phyloP scores from a whole-genome alignment of 495 filamentous ascomycete genomes.

The Penicillium bovifimosum region DNA sequence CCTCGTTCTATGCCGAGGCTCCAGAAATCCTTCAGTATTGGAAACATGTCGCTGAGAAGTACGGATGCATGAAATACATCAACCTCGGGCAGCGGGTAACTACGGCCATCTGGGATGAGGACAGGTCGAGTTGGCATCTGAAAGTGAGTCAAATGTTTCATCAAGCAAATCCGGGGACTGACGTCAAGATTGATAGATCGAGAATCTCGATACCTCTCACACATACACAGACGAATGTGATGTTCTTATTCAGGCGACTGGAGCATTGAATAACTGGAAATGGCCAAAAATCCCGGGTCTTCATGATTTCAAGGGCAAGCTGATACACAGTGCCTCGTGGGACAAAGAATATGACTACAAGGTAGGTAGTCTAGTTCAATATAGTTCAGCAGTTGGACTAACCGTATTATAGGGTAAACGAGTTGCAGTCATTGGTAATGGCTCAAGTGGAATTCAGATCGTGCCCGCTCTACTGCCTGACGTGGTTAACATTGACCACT shows the following conservation, averaged over 20 bases:
- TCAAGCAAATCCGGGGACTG: too few relatives aligned
- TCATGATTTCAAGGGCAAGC: constrained; percentile 46
- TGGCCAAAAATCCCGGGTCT: constrained; percentile 54
- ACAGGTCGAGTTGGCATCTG: constrained; percentile 39
- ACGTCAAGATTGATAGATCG: too few relatives aligned
- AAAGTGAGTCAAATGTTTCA: constrained; percentile 17
- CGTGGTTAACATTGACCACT: constrained; percentile 43
- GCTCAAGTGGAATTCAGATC: constrained; percentile 51
- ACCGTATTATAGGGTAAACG: constrained; percentile 33
- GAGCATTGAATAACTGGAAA: constrained; percentile 50
- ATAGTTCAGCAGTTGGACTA: constrained; percentile 7
- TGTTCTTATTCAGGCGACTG: constrained; percentile 25
- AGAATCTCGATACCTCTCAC: too few relatives aligned
- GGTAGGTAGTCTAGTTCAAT: constrained; percentile 8
- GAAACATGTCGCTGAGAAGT: constrained; percentile 37
- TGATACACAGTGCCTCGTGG: constrained; percentile 53
- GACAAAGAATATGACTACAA: constrained; percentile 34
- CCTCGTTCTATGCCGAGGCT: constrained; percentile 51
- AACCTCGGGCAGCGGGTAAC: too few relatives aligned
- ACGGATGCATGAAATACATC: constrained; percentile 5
- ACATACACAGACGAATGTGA: too few relatives aligned
- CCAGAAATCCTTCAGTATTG: constrained; percentile 57
- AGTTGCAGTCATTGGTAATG: constrained; percentile 51
- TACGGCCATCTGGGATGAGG: too few relatives aligned
- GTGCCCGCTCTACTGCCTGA: constrained; percentile 54